These are phyloP conservation scores for Choiromyces venosus DNA, from an alignment of 495 filamentous ascomycete species.

Conservation along the genomic window DNA sequence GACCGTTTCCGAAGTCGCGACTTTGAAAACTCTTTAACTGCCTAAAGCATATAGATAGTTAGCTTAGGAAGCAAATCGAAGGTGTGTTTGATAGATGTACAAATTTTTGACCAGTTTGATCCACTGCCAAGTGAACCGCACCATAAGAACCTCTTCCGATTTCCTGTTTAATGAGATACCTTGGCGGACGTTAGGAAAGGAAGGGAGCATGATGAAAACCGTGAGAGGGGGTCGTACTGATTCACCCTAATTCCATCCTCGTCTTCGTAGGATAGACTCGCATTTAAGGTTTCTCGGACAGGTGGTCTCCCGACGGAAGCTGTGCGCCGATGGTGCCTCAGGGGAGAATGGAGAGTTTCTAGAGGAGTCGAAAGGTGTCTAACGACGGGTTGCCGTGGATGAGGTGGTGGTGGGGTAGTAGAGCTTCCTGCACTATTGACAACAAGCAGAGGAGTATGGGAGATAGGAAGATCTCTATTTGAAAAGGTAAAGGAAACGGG, in stretches of 20 bases:
- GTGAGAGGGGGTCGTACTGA: conserved; percentile 34
- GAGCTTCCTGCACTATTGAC: neutral
- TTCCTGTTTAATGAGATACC: conserved; percentile 90
- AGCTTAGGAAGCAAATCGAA: conserved; percentile 9
- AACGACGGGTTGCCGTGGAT: conserved; percentile 7
- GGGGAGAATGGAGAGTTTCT: conserved; percentile 52
- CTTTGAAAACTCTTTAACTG: conserved; percentile 97
- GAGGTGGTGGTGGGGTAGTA: neutral
- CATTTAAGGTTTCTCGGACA: conserved; percentile 80
- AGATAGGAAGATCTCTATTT: neutral
- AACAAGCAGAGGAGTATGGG: neutral
- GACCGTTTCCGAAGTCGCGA: conserved; percentile 82
- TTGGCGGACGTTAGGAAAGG: conserved; percentile 38
- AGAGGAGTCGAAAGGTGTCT: conserved; percentile 24
- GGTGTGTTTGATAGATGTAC: conserved; percentile 48
- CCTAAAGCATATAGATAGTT: conserved; percentile 49
- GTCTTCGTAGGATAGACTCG: conserved; percentile 76
- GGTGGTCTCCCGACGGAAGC: conserved; percentile 49
- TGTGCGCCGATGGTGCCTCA: conserved; percentile 69
- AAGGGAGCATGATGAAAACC: neutral
- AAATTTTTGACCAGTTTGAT: conserved; percentile 90
- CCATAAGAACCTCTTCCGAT: conserved; percentile 95
- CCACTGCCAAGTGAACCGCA: conserved; percentile 82
- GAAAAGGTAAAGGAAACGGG: neutral
- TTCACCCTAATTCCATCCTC: conserved; percentile 53